Percentiles rank a stretch among this genome's conserved stretches.
These are phyloP conservation scores for Porcisia deanei DNA, from an alignment of 208 protist genomes.

Conservation along the genomic window DNA sequence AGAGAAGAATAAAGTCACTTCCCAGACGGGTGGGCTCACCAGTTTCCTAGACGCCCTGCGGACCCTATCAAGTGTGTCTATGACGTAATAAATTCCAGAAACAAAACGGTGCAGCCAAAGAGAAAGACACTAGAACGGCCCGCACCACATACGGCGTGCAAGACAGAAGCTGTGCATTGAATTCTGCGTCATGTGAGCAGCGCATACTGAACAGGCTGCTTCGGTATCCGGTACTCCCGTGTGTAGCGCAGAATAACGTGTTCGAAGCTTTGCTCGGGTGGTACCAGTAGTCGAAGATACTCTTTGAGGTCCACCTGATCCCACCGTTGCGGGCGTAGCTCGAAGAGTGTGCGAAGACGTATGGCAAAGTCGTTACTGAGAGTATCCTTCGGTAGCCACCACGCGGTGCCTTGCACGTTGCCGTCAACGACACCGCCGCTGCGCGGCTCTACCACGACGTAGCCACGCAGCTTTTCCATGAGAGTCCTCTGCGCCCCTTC, in stretches of 20 bases:
- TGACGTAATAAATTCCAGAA: neutral
- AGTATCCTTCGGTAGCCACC: constrained; percentile 52
- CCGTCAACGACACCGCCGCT: neutral
- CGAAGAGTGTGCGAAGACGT: constrained; percentile 59
- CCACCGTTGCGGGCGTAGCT: constrained; percentile 50
- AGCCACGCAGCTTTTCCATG: constrained; percentile 40
- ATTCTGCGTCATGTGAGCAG: constrained; percentile 25
- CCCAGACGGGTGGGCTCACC: neutral
- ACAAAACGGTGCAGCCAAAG: too few relatives aligned
- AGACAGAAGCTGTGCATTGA: neutral
- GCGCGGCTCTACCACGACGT: constrained; percentile 28
- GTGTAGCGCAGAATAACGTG: constrained; percentile 56
- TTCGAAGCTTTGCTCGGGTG: constrained; percentile 47
- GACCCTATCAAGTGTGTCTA: neutral
- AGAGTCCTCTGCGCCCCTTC: constrained; percentile 5
- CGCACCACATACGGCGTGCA: neutral
- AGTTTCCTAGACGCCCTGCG: neutral
- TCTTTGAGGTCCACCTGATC: constrained; percentile 37
- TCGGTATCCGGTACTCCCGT: constrained; percentile 66
- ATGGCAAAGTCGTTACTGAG: constrained; percentile 38
- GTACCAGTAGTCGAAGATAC: constrained; percentile 62
- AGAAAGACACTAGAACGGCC: neutral
- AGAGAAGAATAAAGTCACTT: neutral
- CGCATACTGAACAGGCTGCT: constrained; percentile 56
- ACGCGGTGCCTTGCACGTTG: constrained; percentile 17